phyloP scores from a whole-genome alignment of 768 basidiomycete genomes.

The Trichaptum fuscoviolaceum region DNA sequence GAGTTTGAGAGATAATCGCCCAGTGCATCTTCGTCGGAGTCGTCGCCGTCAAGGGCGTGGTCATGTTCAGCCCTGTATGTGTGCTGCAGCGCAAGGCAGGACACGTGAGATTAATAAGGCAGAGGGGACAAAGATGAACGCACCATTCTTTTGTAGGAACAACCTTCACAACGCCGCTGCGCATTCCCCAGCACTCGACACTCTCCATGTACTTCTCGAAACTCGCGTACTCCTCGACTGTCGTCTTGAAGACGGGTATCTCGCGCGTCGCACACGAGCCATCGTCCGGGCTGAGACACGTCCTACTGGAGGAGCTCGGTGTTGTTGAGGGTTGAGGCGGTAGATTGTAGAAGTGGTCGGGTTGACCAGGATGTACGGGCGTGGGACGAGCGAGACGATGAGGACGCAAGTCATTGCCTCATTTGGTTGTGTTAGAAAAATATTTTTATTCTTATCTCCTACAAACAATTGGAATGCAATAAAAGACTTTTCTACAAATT shows the following conservation, averaged over 20 bases:
- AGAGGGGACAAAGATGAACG: no score
- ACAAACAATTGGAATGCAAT: not conserved
- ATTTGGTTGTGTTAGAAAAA: no score
- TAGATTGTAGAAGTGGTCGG: conserved; percentile 81
- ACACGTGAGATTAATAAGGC: conserved; percentile 14
- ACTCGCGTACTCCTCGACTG: conserved; percentile 85
- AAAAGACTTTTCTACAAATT: conserved; percentile 31
- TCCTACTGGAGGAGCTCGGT: conserved; percentile 54
- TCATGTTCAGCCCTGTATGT: not conserved
- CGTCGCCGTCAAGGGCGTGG: conserved; percentile 45
- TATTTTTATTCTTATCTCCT: conserved; percentile 1
- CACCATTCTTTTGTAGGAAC: no score
- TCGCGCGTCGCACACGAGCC: conserved; percentile 81
- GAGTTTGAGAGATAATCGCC: conserved; percentile 68
- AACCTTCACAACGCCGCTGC: no score
- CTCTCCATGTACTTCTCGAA: conserved; percentile 60
- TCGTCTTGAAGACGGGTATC: conserved; percentile 94
- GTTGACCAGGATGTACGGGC: conserved; percentile 53
- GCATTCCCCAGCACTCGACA: no score
- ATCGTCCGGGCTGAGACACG: conserved; percentile 72
- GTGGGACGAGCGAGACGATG: conserved; percentile 48
- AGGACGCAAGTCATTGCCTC: no score
- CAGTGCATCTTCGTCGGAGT: conserved; percentile 57
- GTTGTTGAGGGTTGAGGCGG: conserved; percentile 49
- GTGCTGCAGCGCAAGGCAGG: conserved; percentile 10